Evolutionary conservation across 768 basidiomycete genomes (phyloP).

Genomic region (Rhodotorula diobovata): DNA sequence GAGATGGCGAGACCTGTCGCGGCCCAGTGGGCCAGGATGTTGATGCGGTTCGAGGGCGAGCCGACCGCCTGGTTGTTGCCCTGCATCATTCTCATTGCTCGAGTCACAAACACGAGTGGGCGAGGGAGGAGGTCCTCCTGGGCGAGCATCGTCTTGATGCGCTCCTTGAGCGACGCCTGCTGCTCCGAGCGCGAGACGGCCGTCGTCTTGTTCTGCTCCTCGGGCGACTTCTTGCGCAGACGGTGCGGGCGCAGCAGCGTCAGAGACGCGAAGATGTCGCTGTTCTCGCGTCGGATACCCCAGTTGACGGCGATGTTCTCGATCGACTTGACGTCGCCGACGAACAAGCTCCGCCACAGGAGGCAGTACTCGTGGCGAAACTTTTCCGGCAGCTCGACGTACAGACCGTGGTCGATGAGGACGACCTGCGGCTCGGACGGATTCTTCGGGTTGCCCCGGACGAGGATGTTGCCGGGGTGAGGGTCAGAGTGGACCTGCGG

Average conservation of each 20-base stretch:
- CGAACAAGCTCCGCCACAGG: constrained; percentile 41
- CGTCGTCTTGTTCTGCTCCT: constrained; percentile 30
- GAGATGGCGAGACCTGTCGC: constrained; percentile 21
- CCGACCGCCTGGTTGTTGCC: constrained; percentile 73
- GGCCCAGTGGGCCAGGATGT: constrained; percentile 80
- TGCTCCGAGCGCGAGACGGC: constrained; percentile 13
- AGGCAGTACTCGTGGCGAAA: constrained; percentile 34
- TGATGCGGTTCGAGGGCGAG: constrained; percentile 83
- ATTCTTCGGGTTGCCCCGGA: constrained; percentile 61
- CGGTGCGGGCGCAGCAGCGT: constrained; percentile 41
- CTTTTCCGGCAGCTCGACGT: constrained; percentile 60
- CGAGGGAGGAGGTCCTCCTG: constrained; percentile 48
- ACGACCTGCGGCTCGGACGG: constrained; percentile 53
- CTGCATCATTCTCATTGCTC: constrained; percentile 44
- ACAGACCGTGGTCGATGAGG: constrained; percentile 86
- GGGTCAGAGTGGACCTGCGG: constrained; percentile 57
- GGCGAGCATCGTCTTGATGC: constrained; percentile 42
- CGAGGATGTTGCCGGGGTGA: constrained; percentile 61
- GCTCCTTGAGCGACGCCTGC: constrained; percentile 36
- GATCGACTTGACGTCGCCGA: constrained; percentile 34
- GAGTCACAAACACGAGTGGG: constrained; percentile 46
- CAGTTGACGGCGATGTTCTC: constrained; percentile 41
- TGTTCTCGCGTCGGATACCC: constrained; percentile 40
- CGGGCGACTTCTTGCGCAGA: constrained; percentile 27
- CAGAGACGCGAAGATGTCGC: constrained; percentile 39